Base-by-base conservation (phyloP, 2,329 filamentous ascomycete genomes). In the Lachnellula suecica region DNA sequence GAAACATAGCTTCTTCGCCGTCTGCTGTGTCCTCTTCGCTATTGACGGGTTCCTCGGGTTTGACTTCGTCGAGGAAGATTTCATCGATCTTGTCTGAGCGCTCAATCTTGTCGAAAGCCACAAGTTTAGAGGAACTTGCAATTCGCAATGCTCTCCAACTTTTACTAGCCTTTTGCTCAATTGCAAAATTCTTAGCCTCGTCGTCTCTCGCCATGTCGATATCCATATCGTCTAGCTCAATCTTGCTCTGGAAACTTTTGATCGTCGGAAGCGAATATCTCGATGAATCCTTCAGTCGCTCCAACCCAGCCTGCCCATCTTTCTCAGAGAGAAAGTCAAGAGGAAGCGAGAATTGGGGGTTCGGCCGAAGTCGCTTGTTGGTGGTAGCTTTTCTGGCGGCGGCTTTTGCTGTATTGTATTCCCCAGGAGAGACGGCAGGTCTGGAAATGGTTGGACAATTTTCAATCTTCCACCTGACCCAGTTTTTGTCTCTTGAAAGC, bases 391-490 rank as follows among this genome's bases (percentile, higher is more conserved):
- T 84, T 57, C 81, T 79, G 3, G 85, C 85, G 42, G 81, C 76
- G 25, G 79, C 74, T 67, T 87, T 88, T 22, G 91, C 87, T 49
- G 84, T 79, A 35, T 85, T 71, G 67, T 91, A 93, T 43, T 87
- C 81, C 24, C 82, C 72, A 1, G 86, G 79, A 2, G 85, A 79
- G 25, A 97, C 79, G 10, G 89, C 76, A 20, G 88, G 82, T 54
- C 83, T 82, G 66, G 92, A 85, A 65, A 99, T 97, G 5, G 87
- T 82, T 22, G 91, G 90, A 68, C 94, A 99, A 60, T 87, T 90
- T 68, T 97, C 91, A 54, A 93, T 87, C 73, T 99, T 99, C 94
- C 94, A 99, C 57, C 91, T 87, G 41, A 95, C 91, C 95, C 95
- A 99, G 68, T 97, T 97, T 75, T 97, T 97, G 71, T 99, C 94